Base-by-base conservation (phyloP, 768 basidiomycete genomes). In the Floccularia luteovirens region DNA sequence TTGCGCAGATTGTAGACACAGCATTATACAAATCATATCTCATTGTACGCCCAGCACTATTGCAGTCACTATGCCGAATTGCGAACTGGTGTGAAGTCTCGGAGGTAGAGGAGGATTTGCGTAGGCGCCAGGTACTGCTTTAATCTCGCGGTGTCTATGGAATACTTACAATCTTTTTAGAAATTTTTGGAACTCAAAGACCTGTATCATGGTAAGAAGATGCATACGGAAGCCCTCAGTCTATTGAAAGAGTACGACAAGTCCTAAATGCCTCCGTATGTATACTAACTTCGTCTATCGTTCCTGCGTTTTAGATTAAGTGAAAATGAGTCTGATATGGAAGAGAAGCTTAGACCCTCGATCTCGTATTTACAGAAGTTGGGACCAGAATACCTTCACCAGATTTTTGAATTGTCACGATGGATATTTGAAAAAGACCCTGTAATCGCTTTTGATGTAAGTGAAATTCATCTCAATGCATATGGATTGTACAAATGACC, bases 1-100 rank as follows among this genome's bases (percentile, higher is more conserved):
- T 84, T 41, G 91, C 92, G 1, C 93, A 97, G 61, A 80, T 98
- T 24, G 86, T 97, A 19, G 90, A 98, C 52, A 97, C 96, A 1
- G 93, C 89, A 6, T 63, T 98, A 47, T 92, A 98, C 62, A 94
- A 96, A 61, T 81, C 85, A 2, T 96, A 94, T 58, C 63, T 98
- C 16, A 70, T 89, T 16, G 82, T 84, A 30, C 69, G 84, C 31
- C 90, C 94, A 0, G 75, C 72, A 10, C 63, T 99, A 42, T 64
- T 98, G 7, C 90, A 89, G 0, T 79, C 89, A 22, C 60, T 97
- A 36, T 98, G 94, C 59, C 75, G 94, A 31, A 66, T 94, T 19
- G 77, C 89, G 2, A 98, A 96, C 59, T 99, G 92, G 91, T 98
- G 94, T 59, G 96, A 97, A 54, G 92, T 98, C 1, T 79, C 79